phyloP scores from a whole-genome alignment of 345 rosid species.

The Sisymbrium altissimum region DNA sequence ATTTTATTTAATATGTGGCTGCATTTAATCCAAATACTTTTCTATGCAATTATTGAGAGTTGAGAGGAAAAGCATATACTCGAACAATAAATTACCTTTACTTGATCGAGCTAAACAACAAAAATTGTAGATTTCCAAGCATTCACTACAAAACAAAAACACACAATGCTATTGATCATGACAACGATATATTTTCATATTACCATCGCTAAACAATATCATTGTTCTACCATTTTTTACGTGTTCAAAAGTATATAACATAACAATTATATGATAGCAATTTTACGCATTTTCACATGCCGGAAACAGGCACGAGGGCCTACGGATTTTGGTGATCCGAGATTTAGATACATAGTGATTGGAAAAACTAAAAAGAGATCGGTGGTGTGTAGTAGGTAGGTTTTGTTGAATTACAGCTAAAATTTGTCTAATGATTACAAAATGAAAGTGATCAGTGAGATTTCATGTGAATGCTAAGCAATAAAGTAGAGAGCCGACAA shows the following conservation, averaged over 20 bases:
- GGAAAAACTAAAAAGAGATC: not conserved
- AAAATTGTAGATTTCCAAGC: slow-evolving; percentile 5
- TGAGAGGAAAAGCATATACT: not conserved
- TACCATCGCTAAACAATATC: not conserved
- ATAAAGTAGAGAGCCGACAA: not conserved
- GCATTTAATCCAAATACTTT: slow-evolving; percentile 19
- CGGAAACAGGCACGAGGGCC: too few species aligned
- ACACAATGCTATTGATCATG: not conserved
- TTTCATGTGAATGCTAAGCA: not conserved
- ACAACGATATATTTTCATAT: not conserved
- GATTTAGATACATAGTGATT: not conserved
- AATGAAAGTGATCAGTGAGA: not conserved
- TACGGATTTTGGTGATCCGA: too few species aligned
- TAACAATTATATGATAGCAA: not conserved
- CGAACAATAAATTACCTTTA: not conserved
- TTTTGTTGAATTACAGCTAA: not conserved
- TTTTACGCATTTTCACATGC: too few species aligned
- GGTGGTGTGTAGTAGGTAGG: not conserved
- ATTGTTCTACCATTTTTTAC: not conserved
- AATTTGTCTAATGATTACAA: not conserved
- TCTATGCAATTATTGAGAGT: slow-evolving; percentile 12
- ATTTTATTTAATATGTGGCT: not conserved
- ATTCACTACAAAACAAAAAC: slow-evolving; percentile 1
- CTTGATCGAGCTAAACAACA: slow-evolving; percentile 23
- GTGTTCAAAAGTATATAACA: not conserved